phyloP scores from a whole-genome alignment of 805 yeast genomes.

The Candida andamanensis region DNA sequence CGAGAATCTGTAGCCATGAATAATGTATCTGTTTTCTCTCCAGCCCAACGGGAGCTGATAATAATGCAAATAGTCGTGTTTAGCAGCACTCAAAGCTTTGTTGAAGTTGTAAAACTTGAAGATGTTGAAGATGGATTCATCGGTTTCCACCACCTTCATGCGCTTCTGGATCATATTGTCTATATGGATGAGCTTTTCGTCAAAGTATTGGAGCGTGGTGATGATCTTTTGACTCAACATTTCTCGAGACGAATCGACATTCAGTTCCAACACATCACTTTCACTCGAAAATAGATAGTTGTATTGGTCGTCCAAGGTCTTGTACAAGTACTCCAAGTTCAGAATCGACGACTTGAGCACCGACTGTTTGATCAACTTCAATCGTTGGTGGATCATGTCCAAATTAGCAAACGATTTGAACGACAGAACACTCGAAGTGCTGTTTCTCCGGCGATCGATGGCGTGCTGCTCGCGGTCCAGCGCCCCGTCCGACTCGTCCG shows the following conservation, averaged over 20 bases:
- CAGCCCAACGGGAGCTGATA: conserved; percentile 88
- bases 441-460: conserved; percentile 15
- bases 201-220: conserved; percentile 38
- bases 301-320: conserved; percentile 38
- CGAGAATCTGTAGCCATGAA: conserved; percentile 81
- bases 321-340: conserved; percentile 35
- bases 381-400: conserved; percentile 30
- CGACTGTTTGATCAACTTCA: conserved; percentile 29
- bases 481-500: not conserved
- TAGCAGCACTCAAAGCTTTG: conserved; percentile 27
- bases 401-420: conserved; percentile 31
- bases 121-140: conserved; percentile 27
- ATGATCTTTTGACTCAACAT: conserved; percentile 33
- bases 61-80: conserved; percentile 56
- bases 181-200: conserved; percentile 34
- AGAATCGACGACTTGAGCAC: conserved; percentile 33
- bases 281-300: conserved; percentile 26
- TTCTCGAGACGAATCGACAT: conserved; percentile 18
- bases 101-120: conserved; percentile 37
- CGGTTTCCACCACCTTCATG: conserved; percentile 24
- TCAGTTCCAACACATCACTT: conserved; percentile 7
- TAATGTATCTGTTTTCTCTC: conserved; percentile 86
- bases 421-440: conserved; percentile 24
- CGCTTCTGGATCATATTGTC: conserved; percentile 33
- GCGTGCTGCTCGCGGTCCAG: conserved; percentile 1